Percentiles rank a stretch among this genome's conserved stretches.
These are phyloP conservation scores for Solidago caesia DNA, from an alignment of 129 eudicot species.

Conservation along the genomic window DNA sequence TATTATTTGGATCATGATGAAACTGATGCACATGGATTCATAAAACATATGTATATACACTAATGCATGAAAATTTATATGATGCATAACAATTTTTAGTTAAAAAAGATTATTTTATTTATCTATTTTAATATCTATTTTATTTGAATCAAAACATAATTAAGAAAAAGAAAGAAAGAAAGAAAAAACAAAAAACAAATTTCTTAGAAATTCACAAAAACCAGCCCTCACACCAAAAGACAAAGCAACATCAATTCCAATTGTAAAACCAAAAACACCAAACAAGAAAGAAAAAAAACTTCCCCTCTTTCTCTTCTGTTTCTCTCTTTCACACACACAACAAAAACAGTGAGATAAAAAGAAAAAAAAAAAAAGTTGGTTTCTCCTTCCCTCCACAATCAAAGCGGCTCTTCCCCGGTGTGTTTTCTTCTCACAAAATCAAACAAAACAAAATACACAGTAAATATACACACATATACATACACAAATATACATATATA, in stretches of 20 bases:
- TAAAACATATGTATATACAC: too few species aligned
- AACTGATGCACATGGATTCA: too few species aligned
- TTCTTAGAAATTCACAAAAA: slow-evolving; percentile 5
- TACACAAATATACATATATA: background rate
- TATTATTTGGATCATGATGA: too few species aligned
- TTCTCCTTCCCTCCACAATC: slow-evolving; percentile 15
- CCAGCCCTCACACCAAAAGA: slow-evolving; percentile 4
- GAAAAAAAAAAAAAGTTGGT: background rate
- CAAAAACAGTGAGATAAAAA: background rate
- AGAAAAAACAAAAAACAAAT: background rate
- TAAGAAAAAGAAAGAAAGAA: too few species aligned
- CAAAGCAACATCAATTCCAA: slow-evolving; percentile 19
- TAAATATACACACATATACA: background rate
- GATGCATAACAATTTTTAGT: too few species aligned
- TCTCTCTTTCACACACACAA: slow-evolving; percentile 9
- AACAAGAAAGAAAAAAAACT: background rate
- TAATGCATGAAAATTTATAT: too few species aligned
- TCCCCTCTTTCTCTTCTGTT: background rate
- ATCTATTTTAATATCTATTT: too few species aligned
- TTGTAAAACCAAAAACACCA: background rate
- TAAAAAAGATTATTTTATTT: too few species aligned
- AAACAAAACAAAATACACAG: background rate
- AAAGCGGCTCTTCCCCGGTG: slow-evolving; percentile 25
- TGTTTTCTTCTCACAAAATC: background rate
- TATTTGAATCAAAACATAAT: too few species aligned